Evolutionary conservation across 805 yeast species (phyloP).

Genomic region (Candida multigemmis): DNA sequence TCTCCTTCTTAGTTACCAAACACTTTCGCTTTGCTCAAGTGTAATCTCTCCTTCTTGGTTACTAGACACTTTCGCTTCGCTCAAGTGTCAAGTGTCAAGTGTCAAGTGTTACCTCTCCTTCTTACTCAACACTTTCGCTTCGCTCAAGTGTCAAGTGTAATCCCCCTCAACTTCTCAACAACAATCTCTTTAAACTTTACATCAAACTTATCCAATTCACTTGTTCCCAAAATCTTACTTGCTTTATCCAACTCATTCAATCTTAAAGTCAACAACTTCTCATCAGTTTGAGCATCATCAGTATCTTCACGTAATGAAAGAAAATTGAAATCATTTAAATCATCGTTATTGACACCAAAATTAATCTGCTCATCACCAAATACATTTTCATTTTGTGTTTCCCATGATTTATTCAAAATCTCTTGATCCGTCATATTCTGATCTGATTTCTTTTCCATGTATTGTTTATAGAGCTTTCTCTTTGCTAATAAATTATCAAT

Average conservation of each 20-base stretch:
- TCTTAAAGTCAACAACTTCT: constrained; percentile 5
- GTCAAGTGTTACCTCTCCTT: no score
- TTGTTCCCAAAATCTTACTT: constrained; percentile 10
- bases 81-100: no score
- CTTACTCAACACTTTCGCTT: no score
- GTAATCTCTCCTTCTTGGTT: no score
- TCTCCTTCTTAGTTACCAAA: no score
- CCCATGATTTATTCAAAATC: constrained; percentile 33
- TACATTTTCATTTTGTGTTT: constrained; percentile 26
- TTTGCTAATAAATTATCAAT: constrained; percentile 27
- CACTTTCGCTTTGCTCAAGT: no score
- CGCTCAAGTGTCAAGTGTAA: no score
- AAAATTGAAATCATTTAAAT: constrained; percentile 34
- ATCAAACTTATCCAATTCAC: constrained; percentile 23
- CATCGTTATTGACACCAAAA: constrained; percentile 32
- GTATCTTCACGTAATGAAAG: constrained; percentile 9
- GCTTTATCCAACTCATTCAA: constrained; percentile 8
- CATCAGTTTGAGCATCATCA: constrained; percentile 4
- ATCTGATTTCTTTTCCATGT: constrained; percentile 14
- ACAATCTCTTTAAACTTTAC: constrained; percentile 6
- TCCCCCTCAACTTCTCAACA: constrained; percentile 9
- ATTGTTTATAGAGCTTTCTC: constrained; percentile 27
- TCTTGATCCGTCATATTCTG: constrained; percentile 7
- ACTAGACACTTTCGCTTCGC: no score
- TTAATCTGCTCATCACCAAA: constrained; percentile 16